Evolutionary conservation across 2,329 filamentous ascomycete genomes (phyloP).

Genomic region (Leptosphaerulina australis): DNA sequence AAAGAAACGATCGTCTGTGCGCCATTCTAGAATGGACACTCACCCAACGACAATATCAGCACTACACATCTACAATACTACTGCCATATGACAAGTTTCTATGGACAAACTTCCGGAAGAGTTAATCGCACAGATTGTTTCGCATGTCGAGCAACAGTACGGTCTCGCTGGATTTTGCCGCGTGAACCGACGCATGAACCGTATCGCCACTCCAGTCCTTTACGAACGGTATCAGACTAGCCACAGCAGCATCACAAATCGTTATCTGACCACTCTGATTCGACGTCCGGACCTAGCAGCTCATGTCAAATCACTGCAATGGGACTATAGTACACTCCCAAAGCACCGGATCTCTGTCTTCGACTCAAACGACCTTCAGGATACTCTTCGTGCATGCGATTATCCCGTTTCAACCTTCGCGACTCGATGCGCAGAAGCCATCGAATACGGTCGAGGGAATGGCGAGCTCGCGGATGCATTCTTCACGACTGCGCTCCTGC

Average conservation of each 20-base stretch:
- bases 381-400: slow-evolving; percentile 4
- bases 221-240: slow-evolving; percentile 9
- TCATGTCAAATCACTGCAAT: slow-evolving; percentile 2
- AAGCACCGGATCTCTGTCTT: slow-evolving; percentile 7
- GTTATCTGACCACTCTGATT: slow-evolving; percentile 7
- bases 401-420: slow-evolving; percentile 11
- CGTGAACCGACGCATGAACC: slow-evolving; percentile 9
- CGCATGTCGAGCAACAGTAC: slow-evolving; percentile 1
- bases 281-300: slow-evolving; percentile 3
- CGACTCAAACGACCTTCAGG: slow-evolving; percentile 8
- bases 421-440: not conserved
- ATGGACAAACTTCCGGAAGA: slow-evolving; percentile 11
- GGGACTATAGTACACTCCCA: slow-evolving; percentile 13
- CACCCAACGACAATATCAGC: not conserved
- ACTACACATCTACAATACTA: not conserved
- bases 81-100: not conserved
- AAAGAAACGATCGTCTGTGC: no score
- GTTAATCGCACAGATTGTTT: slow-evolving; percentile 6
- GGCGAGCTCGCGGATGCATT: slow-evolving; percentile 12
- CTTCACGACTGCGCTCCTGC: slow-evolving; percentile 5
- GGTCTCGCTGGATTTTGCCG: slow-evolving; percentile 13
- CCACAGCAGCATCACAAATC: slow-evolving; percentile 4
- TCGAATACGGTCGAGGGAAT: not conserved
- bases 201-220: slow-evolving; percentile 10
- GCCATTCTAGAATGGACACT: no score